Evolutionary conservation across 2,329 filamentous ascomycete genomes (phyloP).

Genomic region (Fusarium globosum): DNA sequence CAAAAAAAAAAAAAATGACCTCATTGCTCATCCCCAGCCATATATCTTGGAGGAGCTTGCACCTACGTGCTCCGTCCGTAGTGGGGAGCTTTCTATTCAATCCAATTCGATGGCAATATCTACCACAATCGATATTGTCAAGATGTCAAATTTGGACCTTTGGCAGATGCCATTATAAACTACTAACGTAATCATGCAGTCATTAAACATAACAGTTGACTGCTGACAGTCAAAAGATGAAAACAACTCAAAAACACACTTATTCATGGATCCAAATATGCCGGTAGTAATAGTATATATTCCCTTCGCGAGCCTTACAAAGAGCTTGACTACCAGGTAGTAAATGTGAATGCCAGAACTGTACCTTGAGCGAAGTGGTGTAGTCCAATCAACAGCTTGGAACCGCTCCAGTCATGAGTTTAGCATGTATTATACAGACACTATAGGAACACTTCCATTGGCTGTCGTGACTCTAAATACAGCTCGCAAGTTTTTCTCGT

Average conservation of each 20-base stretch:
- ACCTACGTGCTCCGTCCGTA: too few relatives aligned
- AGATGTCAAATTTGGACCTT: background rate
- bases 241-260: background rate
- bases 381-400: background rate
- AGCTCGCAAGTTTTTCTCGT: slow-evolving; percentile 72
- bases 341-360: background rate
- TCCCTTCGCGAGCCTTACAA: background rate
- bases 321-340: background rate
- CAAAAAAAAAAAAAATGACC: background rate
- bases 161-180: background rate
- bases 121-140: background rate
- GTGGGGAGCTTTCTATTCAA: background rate
- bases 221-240: background rate
- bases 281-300: too few relatives aligned
- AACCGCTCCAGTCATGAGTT: background rate
- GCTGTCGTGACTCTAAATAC: slow-evolving; percentile 27
- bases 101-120: background rate
- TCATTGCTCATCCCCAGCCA: background rate
- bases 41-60: background rate
- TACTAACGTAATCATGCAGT: background rate
- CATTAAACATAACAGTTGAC: background rate
- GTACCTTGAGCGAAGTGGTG: background rate
- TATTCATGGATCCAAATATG: background rate
- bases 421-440: background rate
- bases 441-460: background rate